Evolutionary conservation across 164 flowering plant species (phyloP), one percentile per base, ranked within the genome.

Genomic region (Saururus chinensis): DNA sequence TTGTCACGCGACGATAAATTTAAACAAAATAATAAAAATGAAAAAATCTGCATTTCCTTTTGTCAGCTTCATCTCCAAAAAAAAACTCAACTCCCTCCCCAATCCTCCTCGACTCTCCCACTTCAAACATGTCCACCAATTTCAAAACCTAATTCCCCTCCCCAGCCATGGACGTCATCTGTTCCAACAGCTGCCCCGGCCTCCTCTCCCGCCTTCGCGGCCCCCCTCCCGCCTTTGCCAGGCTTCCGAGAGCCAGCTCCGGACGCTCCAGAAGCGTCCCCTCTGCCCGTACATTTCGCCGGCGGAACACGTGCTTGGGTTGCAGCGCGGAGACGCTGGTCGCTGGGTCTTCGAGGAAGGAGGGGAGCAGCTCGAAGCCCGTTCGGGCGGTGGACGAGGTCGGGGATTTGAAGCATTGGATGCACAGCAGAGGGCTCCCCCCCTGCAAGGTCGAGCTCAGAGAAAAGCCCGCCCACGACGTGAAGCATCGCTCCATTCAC

Each of bases 381-480:
- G 72, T 6, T 30, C 55, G 16, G 70, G 71, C 60, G 75, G 73
- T 70, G 74, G 74, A 57, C 73, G 63, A 13, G 82, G 71, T 41
- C 35, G 84, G 64, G 3, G 95, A 95, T 60, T 74, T 95, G 82
- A 90, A 91, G 56, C 64, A 84, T 57, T 95, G 99, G 99, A 88
- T 95, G 99, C 91, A 90, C 60, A 64, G 74, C 59, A 83, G 88
- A 53, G 99, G 99, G 1, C 75, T 95, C 52, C 95, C 97, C 45
- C 86, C 87, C 60, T 87, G 95, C 69, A 95, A 88, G 69, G 89
- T 87, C 21, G 70, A 82, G 57, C 85, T 95, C 24, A 76, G 82
- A 53, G 99, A 95, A 17, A 80, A 74, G 68, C 79, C 87, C 14
- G 80, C 85, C n/a, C 77, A 75, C 49, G 81, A 83, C 62, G 64